Evolutionary conservation across 345 rosid species (phyloP), one percentile per base, ranked within the genome.

Genomic region (Streptanthus diversifolius): DNA sequence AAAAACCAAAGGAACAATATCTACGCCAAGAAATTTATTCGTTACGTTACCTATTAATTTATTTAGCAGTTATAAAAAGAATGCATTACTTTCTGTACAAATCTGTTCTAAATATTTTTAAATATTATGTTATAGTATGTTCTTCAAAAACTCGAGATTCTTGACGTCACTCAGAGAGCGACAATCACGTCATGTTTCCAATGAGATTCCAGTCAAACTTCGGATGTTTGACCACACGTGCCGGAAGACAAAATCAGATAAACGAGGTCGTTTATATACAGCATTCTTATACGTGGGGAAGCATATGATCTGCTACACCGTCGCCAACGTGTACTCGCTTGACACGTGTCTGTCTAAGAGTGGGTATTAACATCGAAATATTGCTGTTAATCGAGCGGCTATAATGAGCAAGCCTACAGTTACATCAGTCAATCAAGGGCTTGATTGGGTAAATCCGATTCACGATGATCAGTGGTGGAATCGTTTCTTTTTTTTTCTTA

Each of bases 111-210:
- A 36, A 36, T 59, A 48, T 8, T n/a, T 58, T 43, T 30, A 21
- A 33, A 4, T 30, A 5, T 47, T 35, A 32, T 33, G 18, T 32
- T 21, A 8, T 7, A 29, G 27, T 22, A 22, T 32, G 22, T 45
- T 58, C 5, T 35, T 70, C 5, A 11, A 47, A 37, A 58, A 45
- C 19, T 45, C 3, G 18, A 70, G 41, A 51, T 71, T 61, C 61
- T 60, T 49, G 59, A 61, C 41, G 75, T 71, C 75, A 49, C 27
- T 57, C 32, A 45, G 47, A 45, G 44, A 21, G 36, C 17, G 41
- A 45, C 55, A 63, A 63, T 45, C 10, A 8, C 55, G 68, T 63
- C 68, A 45, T 45, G 2, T 51, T 41, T 7, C 47, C 8, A 54
- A 29, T n/a, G n/a, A 55, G 64, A 43, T 30, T 54, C 30, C 18